These are phyloP conservation scores for Curvularia spicifera DNA, from an alignment of 2,329 filamentous ascomycete genomes.

Conservation along the genomic window DNA sequence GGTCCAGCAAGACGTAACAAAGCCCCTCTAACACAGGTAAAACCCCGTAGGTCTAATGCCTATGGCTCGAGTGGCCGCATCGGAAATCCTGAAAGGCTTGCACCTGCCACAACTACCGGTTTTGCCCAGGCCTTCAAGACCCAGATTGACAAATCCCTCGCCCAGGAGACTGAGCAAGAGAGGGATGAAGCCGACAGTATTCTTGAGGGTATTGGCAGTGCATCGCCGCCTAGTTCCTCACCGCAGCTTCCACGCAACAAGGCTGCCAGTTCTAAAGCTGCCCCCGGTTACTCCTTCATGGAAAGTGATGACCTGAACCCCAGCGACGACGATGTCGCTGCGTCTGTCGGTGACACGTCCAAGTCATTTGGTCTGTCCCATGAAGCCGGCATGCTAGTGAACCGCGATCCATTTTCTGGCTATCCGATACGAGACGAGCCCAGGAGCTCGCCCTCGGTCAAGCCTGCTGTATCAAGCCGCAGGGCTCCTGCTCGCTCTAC, in stretches of 20 bases:
- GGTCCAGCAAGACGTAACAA: slow-evolving; percentile 29
- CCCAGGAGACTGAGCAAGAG: slow-evolving; percentile 30
- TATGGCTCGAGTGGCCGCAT: slow-evolving; percentile 48
- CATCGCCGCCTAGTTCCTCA: slow-evolving; percentile 12
- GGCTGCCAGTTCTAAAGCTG: slow-evolving; percentile 6
- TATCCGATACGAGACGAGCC: slow-evolving; percentile 7
- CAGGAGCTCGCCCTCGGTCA: slow-evolving; percentile 7
- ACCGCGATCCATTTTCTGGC: slow-evolving; percentile 9
- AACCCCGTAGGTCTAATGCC: slow-evolving; percentile 42
- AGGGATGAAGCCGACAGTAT: slow-evolving; percentile 20
- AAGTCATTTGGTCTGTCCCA: slow-evolving; percentile 46
- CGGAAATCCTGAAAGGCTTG: slow-evolving; percentile 39
- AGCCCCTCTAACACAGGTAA: slow-evolving; percentile 40
- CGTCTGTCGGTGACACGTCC: slow-evolving; percentile 35
- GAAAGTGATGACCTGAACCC: slow-evolving; percentile 28
- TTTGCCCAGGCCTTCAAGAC: slow-evolving; percentile 44
- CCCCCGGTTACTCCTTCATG: slow-evolving; percentile 26
- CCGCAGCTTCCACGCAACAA: slow-evolving; percentile 4
- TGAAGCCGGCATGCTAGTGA: slow-evolving; percentile 42
- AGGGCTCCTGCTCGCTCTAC: slow-evolving; percentile 4
- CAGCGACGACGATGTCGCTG: slow-evolving; percentile 31
- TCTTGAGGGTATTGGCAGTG: slow-evolving; percentile 21
- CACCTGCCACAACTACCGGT: slow-evolving; percentile 34
- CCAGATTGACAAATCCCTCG: slow-evolving; percentile 35
- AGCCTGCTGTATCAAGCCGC: slow-evolving; percentile 8